phyloP scores from a whole-genome alignment of 768 basidiomycete genomes.

The Suillus discolor region DNA sequence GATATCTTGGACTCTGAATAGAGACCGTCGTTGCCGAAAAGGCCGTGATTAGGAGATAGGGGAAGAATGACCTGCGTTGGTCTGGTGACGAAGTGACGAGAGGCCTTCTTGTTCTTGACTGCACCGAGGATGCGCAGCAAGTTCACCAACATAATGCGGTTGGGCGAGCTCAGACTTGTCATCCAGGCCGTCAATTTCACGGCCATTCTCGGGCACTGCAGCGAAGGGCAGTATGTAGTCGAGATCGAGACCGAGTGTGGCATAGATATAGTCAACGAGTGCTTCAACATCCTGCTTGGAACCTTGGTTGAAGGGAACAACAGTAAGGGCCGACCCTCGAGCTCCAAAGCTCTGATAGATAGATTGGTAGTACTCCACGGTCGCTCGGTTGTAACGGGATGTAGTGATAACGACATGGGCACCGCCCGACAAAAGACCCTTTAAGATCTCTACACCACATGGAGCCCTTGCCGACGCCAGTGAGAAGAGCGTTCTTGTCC shows the following conservation, averaged over 20 bases:
- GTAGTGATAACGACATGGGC: conserved; percentile 98
- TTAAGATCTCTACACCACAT: conserved; percentile 98
- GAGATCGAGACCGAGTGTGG: conserved; percentile 91
- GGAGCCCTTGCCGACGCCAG: conserved; percentile 96
- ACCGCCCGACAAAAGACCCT: conserved; percentile 94
- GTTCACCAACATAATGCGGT: conserved; percentile 98
- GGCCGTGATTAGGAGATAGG: conserved; percentile 95
- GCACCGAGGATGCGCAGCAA: conserved; percentile 94
- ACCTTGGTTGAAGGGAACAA: conserved; percentile 99
- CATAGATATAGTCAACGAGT: conserved; percentile 97
- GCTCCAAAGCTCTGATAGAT: conserved; percentile 96
- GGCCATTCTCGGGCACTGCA: conserved; percentile 97
- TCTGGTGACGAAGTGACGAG: conserved; percentile 93
- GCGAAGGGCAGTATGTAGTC: conserved; percentile 99
- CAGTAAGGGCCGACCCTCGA: conserved; percentile 93
- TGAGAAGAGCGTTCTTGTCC: conserved; percentile 97
- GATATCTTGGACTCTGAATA: conserved; percentile 99
- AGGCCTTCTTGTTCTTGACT: conserved; percentile 98
- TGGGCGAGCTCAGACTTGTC: conserved; percentile 98
- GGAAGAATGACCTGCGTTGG: conserved; percentile 99
- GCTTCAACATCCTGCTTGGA: conserved; percentile 99
- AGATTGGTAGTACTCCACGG: conserved; percentile 97
- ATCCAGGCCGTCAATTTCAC: conserved; percentile 96
- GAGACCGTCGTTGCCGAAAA: conserved; percentile 96
- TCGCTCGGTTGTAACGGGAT: conserved; percentile 93